Conservation (phyloP, 2,329 filamentous ascomycete species). For the Alternaria gaisen region DNA sequence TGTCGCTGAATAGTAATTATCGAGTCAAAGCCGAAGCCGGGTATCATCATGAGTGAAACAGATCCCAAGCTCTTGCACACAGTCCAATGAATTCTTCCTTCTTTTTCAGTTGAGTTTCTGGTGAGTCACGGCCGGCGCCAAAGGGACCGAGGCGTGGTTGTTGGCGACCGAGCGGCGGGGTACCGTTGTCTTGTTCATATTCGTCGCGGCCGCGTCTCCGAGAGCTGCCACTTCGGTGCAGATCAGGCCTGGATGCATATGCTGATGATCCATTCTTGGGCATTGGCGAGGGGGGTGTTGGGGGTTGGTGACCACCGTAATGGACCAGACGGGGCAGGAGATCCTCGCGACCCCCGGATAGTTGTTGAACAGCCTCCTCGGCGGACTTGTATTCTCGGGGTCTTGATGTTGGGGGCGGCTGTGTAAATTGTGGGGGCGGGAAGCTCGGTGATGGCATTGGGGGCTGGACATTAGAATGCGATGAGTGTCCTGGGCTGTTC, state of each 20-base stretch:
- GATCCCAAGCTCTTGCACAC: conserved; percentile 91
- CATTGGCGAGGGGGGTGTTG: conserved; percentile 85
- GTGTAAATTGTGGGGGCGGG: conserved; percentile 61
- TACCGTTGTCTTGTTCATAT: conserved; percentile 88
- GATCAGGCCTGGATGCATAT: conserved; percentile 41
- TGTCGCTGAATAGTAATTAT: conserved; percentile 20
- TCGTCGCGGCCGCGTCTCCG: conserved; percentile 85
- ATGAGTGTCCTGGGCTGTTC: conserved; percentile 72
- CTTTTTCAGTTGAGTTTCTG: conserved; percentile 83
- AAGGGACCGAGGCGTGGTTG: conserved; percentile 69
- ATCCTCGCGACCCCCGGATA: conserved; percentile 91
- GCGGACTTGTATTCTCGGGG: conserved; percentile 91
- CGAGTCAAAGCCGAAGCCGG: conserved; percentile 21
- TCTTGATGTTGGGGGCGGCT: conserved; percentile 64
- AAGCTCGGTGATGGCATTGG: conserved; percentile 82
- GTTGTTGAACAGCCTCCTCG: conserved; percentile 90
- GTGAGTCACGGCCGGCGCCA: conserved; percentile 81
- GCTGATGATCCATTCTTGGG: conserved; percentile 53
- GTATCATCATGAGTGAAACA: conserved; percentile 81
- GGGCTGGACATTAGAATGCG: conserved; percentile 69
- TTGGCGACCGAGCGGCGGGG: conserved; percentile 78
- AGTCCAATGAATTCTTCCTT: conserved; percentile 90
- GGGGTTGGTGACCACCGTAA: conserved; percentile 92
- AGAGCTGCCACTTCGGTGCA: conserved; percentile 65
- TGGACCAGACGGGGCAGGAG: conserved; percentile 92